Base-by-base conservation (phyloP, 345 rosid genomes). In the Chamaenerion angustifolium region DNA sequence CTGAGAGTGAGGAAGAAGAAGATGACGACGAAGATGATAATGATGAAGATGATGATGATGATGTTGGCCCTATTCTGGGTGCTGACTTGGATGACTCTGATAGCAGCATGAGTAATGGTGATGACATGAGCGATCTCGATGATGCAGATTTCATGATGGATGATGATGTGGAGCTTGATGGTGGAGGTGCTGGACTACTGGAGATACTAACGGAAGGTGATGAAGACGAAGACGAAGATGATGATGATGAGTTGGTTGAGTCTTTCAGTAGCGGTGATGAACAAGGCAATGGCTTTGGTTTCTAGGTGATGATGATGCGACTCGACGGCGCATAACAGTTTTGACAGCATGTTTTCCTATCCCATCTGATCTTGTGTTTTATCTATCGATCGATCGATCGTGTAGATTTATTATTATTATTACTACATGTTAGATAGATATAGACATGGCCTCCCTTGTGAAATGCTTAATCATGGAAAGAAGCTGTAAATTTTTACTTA, bases 1-100 rank as follows among this genome's bases (percentile, higher is more conserved):
- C 85, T 15, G 95, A 82, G 37, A 87, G 85, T 11, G 97, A 85
- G 42, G 94, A 85, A 2, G 98, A 86, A n/a, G 97, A 88, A 3
- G 96, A 84, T 21, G 92, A 86, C 0, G 88, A 83, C 6, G 71
- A 62, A n/a, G 94, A 83, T 7, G 95, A 79, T 0, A 82, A 81
- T 4, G 84, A 68, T 48, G 79, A n/a, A 11, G 94, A 86, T 64
- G 55, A 72, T 49, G 97, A 85, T 66, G 74, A 83, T 27, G 63
- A 82, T 48, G 51, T 80, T 45, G 95, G 85, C 31, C 62, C 76
- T 1, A 81, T 61, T 58, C 64, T 77, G 18, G 86, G 73, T 52
- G 88, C 70, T n/a, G 88, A 80, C 27, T 83, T 76, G 40, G 98
- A 92, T 21, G 81, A 92, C 47, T 88, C 83, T 55, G 82, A 64